phyloP scores from a whole-genome alignment of 257 asterid genomes.

The Vinca minor region DNA sequence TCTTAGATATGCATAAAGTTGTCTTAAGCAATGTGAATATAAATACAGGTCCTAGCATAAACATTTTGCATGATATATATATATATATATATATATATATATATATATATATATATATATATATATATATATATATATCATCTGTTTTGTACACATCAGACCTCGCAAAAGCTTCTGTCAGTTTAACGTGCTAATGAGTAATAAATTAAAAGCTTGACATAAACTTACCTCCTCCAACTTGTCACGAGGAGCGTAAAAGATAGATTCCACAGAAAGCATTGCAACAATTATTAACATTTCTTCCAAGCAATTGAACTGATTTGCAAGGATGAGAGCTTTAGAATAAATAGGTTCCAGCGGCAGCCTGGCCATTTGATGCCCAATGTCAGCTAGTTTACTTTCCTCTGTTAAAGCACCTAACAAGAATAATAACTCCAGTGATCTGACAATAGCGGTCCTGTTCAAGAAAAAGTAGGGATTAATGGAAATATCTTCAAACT shows the following conservation, averaged over 20 bases:
- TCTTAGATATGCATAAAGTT: not conserved
- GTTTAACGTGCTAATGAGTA: not conserved
- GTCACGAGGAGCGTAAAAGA: constrained; percentile 86
- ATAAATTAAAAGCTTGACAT: not conserved
- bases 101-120: too few species aligned
- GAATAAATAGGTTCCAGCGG: constrained; percentile 88
- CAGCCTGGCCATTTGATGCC: constrained; percentile 83
- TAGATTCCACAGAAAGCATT: constrained; percentile 89
- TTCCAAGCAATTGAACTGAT: constrained; percentile 72
- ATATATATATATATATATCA: not conserved
- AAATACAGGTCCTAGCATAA: not conserved
- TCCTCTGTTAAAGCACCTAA: constrained; percentile 86
- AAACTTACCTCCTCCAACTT: constrained; percentile 83
- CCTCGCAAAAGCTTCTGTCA: not conserved
- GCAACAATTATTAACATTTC: constrained; percentile 80
- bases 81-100: too few species aligned
- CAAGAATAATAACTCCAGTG: constrained; percentile 71
- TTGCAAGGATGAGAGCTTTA: constrained; percentile 84
- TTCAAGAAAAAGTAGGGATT: constrained; percentile 10
- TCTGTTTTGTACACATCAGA: not conserved
- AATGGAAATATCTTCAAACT: not conserved
- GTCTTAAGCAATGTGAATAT: not conserved
- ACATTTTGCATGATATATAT: too few species aligned
- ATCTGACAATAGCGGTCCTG: constrained; percentile 82
- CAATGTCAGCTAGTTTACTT: constrained; percentile 70